Percentiles rank a stretch among this genome's conserved stretches.
Evolutionary conservation across 176 grass and related monocot genomes (phyloP).

Genomic region (Rhipidocladum racemiflorum): DNA sequence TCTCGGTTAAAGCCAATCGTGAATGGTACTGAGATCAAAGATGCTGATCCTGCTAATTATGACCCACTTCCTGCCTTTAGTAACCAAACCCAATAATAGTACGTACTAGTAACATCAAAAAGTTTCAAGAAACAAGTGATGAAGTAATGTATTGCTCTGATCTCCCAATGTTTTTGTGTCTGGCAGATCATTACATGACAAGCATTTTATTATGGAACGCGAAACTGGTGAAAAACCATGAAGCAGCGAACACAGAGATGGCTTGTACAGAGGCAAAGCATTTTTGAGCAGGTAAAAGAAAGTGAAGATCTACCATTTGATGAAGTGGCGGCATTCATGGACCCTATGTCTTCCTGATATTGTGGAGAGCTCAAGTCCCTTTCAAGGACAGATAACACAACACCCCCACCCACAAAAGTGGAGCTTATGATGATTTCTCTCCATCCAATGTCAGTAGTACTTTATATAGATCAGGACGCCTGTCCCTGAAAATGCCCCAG

Average conservation of each 20-base stretch:
- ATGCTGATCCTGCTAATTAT: constrained; percentile 7
- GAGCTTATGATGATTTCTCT: constrained; percentile 27
- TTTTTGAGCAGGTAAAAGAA: neutral
- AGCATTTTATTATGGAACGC: neutral
- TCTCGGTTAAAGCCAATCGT: neutral
- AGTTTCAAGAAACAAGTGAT: neutral
- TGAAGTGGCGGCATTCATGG: neutral
- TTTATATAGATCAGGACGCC: constrained; percentile 81
- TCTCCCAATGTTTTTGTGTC: neutral
- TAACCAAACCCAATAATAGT: neutral
- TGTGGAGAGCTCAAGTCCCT: constrained; percentile 8
- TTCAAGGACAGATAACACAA: constrained; percentile 2
- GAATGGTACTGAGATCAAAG: constrained; percentile 13
- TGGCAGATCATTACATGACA: constrained; percentile 1
- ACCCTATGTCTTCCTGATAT: constrained; percentile 7
- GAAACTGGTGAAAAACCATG: neutral
- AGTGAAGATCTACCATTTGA: neutral
- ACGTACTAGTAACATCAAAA: neutral
- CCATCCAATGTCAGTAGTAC: constrained; percentile 75
- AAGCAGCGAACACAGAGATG: neutral
- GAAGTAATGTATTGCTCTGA: neutral
- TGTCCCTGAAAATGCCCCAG: constrained; percentile 91
- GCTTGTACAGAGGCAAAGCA: neutral
- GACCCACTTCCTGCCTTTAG: neutral
- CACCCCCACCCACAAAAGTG: neutral